Evolutionary conservation across 2,329 filamentous ascomycete genomes (phyloP).

Genomic region (Sarocladiaceae sp.): DNA sequence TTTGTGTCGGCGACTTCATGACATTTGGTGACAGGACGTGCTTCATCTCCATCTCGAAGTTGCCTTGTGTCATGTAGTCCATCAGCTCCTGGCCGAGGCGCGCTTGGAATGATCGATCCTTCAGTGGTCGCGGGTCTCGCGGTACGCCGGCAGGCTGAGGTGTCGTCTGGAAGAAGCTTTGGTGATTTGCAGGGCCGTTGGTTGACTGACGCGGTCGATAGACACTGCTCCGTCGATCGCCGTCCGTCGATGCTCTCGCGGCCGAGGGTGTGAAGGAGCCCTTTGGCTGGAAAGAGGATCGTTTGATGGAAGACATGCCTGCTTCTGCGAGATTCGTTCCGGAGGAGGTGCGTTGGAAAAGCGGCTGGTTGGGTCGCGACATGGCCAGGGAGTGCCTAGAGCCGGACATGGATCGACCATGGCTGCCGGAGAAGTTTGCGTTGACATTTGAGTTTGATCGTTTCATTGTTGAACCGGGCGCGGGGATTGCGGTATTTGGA

Average conservation of each 20-base stretch:
- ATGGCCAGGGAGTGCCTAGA: constrained; percentile 81
- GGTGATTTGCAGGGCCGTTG: constrained; percentile 62
- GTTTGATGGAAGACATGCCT: constrained; percentile 77
- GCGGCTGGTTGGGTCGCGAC: constrained; percentile 74
- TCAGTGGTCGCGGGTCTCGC: constrained; percentile 78
- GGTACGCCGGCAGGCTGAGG: constrained; percentile 77
- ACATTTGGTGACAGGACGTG: constrained; percentile 86
- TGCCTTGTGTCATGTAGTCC: constrained; percentile 87
- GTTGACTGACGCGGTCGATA: constrained; percentile 64
- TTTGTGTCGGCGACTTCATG: constrained; percentile 90
- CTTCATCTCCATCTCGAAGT: constrained; percentile 98
- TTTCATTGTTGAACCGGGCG: constrained; percentile 90
- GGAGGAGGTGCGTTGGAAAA: constrained; percentile 79
- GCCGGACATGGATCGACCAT: constrained; percentile 76
- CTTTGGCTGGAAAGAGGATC: constrained; percentile 73
- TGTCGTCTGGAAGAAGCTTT: constrained; percentile 91
- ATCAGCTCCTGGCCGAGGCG: constrained; percentile 83
- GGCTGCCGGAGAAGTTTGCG: constrained; percentile 57
- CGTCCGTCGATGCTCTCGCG: constrained; percentile 39
- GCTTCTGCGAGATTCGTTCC: constrained; percentile 73
- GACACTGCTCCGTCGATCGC: constrained; percentile 74
- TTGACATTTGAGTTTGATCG: constrained; percentile 73
- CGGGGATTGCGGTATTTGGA: constrained; percentile 77
- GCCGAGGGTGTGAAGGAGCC: constrained; percentile 55
- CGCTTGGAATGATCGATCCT: constrained; percentile 71